A percentile compares a stretch with the other conserved stretches of the same genome.
Evolutionary conservation across 352 stramenopile genomes (phyloP).

Genomic region (Pythium sp.): DNA sequence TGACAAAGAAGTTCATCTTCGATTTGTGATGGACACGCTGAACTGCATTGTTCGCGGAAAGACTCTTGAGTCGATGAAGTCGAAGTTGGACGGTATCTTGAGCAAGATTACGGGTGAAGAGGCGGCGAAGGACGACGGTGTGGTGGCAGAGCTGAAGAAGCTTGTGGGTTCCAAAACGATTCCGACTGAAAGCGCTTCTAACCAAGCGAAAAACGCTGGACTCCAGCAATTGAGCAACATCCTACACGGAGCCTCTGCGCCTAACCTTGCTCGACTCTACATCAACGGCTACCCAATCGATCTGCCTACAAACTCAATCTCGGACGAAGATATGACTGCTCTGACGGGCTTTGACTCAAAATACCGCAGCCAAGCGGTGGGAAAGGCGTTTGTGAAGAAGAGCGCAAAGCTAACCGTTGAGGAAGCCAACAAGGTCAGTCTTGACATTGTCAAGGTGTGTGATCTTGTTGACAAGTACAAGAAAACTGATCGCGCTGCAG

Average conservation of each 20-base stretch:
- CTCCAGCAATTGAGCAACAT: constrained; percentile 44
- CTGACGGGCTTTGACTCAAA: constrained; percentile 72
- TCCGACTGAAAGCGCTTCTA: constrained; percentile 1
- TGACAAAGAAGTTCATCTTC: constrained; percentile 47
- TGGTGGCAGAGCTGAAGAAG: constrained; percentile 21
- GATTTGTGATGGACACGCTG: constrained; percentile 56
- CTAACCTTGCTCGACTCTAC: constrained; percentile 45
- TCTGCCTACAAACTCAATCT: constrained; percentile 49
- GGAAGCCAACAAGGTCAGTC: constrained; percentile 60
- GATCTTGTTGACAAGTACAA: constrained; percentile 79
- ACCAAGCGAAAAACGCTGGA: constrained; percentile 21
- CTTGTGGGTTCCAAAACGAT: constrained; percentile 12
- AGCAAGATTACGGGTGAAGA: constrained; percentile 24
- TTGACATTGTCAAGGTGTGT: constrained; percentile 72
- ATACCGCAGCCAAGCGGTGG: constrained; percentile 64
- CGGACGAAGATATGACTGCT: constrained; percentile 56
- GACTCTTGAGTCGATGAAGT: constrained; percentile 38
- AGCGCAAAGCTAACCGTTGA: constrained; percentile 39
- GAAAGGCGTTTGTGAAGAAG: constrained; percentile 69
- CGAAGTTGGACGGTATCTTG: constrained; percentile 51
- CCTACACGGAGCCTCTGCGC: constrained; percentile 33
- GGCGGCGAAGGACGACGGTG: neutral
- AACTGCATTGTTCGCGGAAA: constrained; percentile 57
- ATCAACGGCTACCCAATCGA: constrained; percentile 71
- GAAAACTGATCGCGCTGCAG: constrained; percentile 37